Evolutionary conservation across 352 stramenopile species (phyloP).

Genomic region (Phytophthora sojae): DNA sequence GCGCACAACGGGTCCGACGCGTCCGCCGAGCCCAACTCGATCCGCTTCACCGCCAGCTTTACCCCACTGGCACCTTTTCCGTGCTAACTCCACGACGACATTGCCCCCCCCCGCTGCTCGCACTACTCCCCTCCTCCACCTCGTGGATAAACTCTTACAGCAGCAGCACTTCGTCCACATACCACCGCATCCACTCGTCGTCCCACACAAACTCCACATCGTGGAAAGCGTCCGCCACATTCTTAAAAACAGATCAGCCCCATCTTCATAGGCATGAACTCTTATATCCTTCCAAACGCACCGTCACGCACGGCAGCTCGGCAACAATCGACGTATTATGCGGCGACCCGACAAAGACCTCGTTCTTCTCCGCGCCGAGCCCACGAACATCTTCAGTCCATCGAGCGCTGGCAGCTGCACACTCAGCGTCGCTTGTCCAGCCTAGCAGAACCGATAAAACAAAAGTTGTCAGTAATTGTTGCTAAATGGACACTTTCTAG

Average conservation of each 20-base stretch:
- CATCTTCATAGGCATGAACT: too few relatives aligned
- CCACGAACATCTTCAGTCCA: slow-evolving; percentile 39
- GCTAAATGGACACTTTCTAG: background rate
- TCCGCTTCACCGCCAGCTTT: slow-evolving; percentile 30
- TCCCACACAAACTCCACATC: slow-evolving; percentile 57
- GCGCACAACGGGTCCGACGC: slow-evolving; percentile 41
- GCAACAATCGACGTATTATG: slow-evolving; percentile 46
- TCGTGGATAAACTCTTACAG: slow-evolving; percentile 48
- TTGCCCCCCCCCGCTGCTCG: background rate
- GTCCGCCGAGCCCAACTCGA: slow-evolving; percentile 35
- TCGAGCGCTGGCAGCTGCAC: slow-evolving; percentile 27
- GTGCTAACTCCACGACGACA: slow-evolving; percentile 38
- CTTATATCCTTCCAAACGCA: slow-evolving; percentile 7
- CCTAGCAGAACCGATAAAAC: background rate
- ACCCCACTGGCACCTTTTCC: background rate
- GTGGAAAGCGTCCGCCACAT: slow-evolving; percentile 39
- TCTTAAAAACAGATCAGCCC: slow-evolving; percentile 21
- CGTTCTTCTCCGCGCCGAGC: slow-evolving; percentile 25
- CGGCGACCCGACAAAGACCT: slow-evolving; percentile 36
- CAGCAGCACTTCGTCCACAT: slow-evolving; percentile 59
- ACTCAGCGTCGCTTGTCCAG: slow-evolving; percentile 36
- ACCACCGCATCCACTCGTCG: slow-evolving; percentile 62
- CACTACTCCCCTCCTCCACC: slow-evolving; percentile 2
- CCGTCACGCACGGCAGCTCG: slow-evolving; percentile 49
- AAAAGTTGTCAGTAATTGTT: background rate